Evolutionary conservation across 1,139 yeast species (phyloP), one percentile per base, ranked within the genome.

Genomic region (Pichia kudriavzevii): DNA sequence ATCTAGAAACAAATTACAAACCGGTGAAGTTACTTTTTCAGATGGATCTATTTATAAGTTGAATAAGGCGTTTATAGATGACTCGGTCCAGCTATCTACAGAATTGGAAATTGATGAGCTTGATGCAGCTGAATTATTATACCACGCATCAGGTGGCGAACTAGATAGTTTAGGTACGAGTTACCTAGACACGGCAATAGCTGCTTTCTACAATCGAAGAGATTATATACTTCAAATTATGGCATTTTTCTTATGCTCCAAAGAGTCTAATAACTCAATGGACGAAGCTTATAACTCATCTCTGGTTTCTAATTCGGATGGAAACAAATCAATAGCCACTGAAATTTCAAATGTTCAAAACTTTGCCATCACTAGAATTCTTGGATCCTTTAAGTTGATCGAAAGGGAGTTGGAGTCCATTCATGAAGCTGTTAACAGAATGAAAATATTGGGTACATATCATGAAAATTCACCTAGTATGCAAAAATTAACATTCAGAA

Each of bases 51-150:
- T 60, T 27, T 74, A 66, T 42, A 63, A 67, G 34, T 49, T 78
- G 7, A 75, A 73, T 44, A 63, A 71, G 31, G 69, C 70, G 32
- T 77, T 77, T 41, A 62, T 73, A 33, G 56, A 67, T 26, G 61
- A 66, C 6, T 64, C 78, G 1, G 61, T 68, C 3, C 60, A 63
- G 22, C 49, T 78, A 11, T 61, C 84, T 0, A 88, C 80, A 42
- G 87, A 80, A 44, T 65, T 80, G 39, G 66, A 71, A 41, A 61
- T 88, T 36, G 94, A 88, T 55, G 81, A 77, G 44, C 59, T 81
- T 33, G 67, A 74, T 2, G 72, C 82, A 2, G 77, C 87, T 1
- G 69, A 78, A 35, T 61, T 82, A 31, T 61, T 66, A 53, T 71
- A 47, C 49, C 68, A 65, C 43, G 68, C 83, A 3, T 53, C 66